Percentiles rank a stretch among this genome's conserved stretches.
Conservation (phyloP, 2,329 filamentous ascomycete genomes). For the Thielaviopsis punctulata region DNA sequence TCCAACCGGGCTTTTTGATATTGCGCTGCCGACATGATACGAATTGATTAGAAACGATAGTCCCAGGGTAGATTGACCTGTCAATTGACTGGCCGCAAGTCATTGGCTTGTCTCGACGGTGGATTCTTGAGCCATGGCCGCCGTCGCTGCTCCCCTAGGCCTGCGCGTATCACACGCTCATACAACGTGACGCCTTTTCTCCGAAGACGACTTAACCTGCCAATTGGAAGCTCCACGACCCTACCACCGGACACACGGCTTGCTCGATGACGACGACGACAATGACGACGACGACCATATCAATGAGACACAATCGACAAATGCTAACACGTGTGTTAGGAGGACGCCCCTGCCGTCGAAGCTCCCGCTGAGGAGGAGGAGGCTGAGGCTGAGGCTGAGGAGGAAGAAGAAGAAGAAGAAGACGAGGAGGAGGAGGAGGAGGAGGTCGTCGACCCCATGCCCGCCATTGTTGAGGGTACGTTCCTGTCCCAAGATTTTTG, state of each 20-base stretch:
- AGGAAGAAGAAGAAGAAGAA: constrained; percentile 43
- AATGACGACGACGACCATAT: no score
- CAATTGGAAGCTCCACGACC: not conserved
- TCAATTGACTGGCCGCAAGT: not conserved
- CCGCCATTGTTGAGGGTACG: constrained; percentile 81
- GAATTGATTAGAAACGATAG: not conserved
- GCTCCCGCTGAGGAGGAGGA: constrained; percentile 22
- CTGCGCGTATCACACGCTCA: no score
- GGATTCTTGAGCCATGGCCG: no score
- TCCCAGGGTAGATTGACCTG: not conserved
- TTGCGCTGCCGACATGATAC: not conserved
- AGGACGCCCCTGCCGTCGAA: constrained; percentile 16
- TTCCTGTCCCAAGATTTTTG: constrained; percentile 12
- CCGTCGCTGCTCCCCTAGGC: no score
- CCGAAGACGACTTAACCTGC: no score
- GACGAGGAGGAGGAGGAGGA: constrained; percentile 65
- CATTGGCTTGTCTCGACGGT: not conserved
- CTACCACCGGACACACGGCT: not conserved
- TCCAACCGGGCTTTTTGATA: not conserved
- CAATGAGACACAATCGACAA: not conserved
- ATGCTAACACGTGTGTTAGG: constrained; percentile 19
- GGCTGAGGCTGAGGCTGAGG: constrained; percentile 26
- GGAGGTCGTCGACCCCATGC: constrained; percentile 75
- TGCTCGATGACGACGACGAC: not conserved
- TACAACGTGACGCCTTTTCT: not conserved